Evolutionary conservation across 495 filamentous ascomycete genomes (phyloP), one percentile per base, ranked within the genome.

Genomic region (Penicillium steckii): DNA sequence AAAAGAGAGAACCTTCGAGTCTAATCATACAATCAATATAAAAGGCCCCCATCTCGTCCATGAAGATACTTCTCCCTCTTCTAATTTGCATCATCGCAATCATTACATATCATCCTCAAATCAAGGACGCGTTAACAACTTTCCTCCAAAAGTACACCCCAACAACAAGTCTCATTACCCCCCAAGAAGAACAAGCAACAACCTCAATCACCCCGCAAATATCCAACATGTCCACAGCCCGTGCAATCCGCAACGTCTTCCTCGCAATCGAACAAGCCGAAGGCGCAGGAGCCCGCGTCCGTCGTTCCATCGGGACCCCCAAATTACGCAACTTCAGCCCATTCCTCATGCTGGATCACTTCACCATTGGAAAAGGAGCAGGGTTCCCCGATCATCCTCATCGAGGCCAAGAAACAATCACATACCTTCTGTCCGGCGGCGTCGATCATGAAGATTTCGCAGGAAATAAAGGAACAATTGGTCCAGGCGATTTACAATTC

Each of bases 321-420:
- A 81, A 88, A 53, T 80, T 97, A 3, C 82, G 86, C 62, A 90
- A 95, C 72, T 88, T 98, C 75, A 86, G 83, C 17, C 93, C 93
- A 9, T 98, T 98, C 77, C 80, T 98, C 12, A 96, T 98, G 93
- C 88, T 97, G 21, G 93, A 98, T 68, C 90, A 97, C 73, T 96
- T 96, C 78, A 82, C 78, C 37, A 83, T 91, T 60, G 80, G 81
- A 24, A 85, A 85, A 15, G 89, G 88, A 41, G 88, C 92, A 18
- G 93, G 93, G 4, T 95, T 95, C 68, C 90, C 90, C 0, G 90
- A 95, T 68, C 90, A 95, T 62, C 85, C 86, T 2, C 86, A 89
- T 67, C 80, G 85, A 32, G 81, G 85, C 21, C 84, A 87, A 65
- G 87, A 95, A 63, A 95, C 90, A 10, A 95, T 98, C 64, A 98